A percentile compares a stretch with the other conserved stretches of the same genome.
Conservation (phyloP, 768 basidiomycete genomes). For the Macrolepiota albuminosa region DNA sequence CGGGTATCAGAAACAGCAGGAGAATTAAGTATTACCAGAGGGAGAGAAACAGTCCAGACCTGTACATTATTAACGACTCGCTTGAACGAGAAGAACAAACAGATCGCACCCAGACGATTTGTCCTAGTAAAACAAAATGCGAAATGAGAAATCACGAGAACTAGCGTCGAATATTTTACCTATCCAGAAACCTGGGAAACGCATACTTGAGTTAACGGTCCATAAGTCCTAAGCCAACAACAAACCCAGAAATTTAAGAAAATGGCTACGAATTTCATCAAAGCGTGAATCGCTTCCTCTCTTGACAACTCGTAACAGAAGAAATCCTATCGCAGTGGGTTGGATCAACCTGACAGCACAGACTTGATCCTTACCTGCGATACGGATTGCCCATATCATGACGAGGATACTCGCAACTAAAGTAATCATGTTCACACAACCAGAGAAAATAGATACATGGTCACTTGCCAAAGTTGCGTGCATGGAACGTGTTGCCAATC, state of each 20-base stretch:
- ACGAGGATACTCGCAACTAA: background rate
- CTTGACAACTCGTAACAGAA: background rate
- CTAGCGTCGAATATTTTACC: background rate
- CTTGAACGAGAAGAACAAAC: background rate
- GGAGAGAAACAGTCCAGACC: constrained; percentile 48
- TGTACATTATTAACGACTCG: background rate
- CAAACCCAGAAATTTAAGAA: constrained; percentile 1
- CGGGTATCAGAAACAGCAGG: constrained; percentile 50
- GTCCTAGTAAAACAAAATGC: background rate
- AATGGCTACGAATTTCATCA: background rate
- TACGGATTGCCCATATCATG: background rate
- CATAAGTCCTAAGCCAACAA: background rate
- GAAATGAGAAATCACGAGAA: background rate
- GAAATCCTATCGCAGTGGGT: background rate
- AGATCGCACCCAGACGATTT: background rate
- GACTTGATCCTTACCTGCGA: background rate
- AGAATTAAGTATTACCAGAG: constrained; percentile 63
- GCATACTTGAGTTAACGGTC: background rate
- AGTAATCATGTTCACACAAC: background rate
- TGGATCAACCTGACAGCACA: background rate
- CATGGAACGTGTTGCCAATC: background rate
- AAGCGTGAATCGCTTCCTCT: constrained; percentile 2
- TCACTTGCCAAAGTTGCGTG: background rate
- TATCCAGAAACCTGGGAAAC: background rate
- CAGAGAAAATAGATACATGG: too few relatives aligned